Evolutionary conservation across 768 basidiomycete genomes (phyloP).

Genomic region (Pleurotus salmoneostramineus): DNA sequence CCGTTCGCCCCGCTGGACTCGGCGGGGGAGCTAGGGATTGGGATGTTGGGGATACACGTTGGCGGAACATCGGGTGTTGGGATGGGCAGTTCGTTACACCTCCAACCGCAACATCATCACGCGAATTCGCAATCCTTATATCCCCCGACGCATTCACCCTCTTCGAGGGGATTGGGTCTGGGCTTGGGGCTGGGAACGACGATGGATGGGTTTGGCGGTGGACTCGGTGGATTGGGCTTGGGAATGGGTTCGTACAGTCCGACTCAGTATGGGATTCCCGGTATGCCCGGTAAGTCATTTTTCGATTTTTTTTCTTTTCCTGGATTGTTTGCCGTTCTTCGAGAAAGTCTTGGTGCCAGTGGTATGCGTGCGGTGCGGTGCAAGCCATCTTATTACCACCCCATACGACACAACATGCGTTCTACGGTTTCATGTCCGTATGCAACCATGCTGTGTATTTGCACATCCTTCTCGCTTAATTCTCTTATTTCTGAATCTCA

Average conservation of each 20-base stretch:
- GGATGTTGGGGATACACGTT: neutral
- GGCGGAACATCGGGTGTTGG: neutral
- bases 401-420: too few relatives aligned
- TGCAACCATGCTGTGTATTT: too few relatives aligned
- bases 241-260: too few relatives aligned
- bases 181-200: neutral
- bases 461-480: too few relatives aligned
- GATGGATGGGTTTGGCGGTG: too few relatives aligned
- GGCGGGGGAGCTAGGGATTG: too few relatives aligned
- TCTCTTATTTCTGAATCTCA: too few relatives aligned
- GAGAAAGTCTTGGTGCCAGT: neutral
- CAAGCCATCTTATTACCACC: too few relatives aligned
- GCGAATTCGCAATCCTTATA: constrained; percentile 11
- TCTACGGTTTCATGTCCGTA: too few relatives aligned
- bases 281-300: constrained; percentile 38
- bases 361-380: too few relatives aligned
- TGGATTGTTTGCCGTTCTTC: neutral
- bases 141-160: too few relatives aligned
- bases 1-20: neutral
- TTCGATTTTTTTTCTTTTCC: neutral
- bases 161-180: neutral
- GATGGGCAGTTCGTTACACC: constrained; percentile 13
- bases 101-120: constrained; percentile 10
- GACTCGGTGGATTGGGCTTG: too few relatives aligned
- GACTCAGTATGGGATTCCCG: constrained; percentile 21